Percentiles rank a stretch among this genome's conserved stretches.
Evolutionary conservation across 345 rosid species (phyloP).

Genomic region (Conringia planisiliqua): DNA sequence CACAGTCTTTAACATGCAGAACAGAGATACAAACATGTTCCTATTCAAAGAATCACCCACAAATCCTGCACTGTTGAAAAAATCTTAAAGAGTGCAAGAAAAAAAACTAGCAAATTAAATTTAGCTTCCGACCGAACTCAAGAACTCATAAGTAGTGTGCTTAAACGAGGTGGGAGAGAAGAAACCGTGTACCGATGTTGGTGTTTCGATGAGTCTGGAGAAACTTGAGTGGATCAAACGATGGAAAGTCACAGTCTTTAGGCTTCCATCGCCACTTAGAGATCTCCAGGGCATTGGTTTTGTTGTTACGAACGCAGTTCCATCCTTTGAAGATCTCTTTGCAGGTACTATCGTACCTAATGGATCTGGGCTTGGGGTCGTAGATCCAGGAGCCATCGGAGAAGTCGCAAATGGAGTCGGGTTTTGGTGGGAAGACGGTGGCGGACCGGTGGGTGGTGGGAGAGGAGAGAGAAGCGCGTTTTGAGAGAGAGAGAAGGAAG

Average conservation of each 20-base stretch:
- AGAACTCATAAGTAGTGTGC: too few relatives aligned
- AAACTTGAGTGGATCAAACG: conserved; percentile 60
- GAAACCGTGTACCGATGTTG: conserved; percentile 51
- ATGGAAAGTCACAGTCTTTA: conserved; percentile 49
- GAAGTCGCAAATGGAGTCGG: conserved; percentile 47
- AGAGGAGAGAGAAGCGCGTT: conserved; percentile 43
- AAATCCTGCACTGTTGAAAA: conserved; percentile 69
- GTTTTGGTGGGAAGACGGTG: conserved; percentile 16
- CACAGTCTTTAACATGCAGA: conserved; percentile 65
- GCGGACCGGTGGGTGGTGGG: conserved; percentile 32
- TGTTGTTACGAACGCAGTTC: conserved; percentile 71
- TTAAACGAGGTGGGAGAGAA: not conserved
- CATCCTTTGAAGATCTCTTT: conserved; percentile 97
- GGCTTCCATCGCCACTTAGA: conserved; percentile 92
- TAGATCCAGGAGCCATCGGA: conserved; percentile 79
- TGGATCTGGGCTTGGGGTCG: conserved; percentile 39
- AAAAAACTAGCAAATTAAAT: too few relatives aligned
- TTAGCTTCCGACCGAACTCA: too few relatives aligned
- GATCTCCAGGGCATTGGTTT: conserved; percentile 60
- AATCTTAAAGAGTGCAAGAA: not conserved
- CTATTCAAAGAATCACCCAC: conserved; percentile 93
- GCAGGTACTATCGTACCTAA: conserved; percentile 54
- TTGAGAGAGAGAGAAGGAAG: conserved; percentile 48
- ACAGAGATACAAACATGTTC: conserved; percentile 91
- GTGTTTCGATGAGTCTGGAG: conserved; percentile 51